phyloP scores from a whole-genome alignment of 805 yeast species.

The Yamadazyma sp. region DNA sequence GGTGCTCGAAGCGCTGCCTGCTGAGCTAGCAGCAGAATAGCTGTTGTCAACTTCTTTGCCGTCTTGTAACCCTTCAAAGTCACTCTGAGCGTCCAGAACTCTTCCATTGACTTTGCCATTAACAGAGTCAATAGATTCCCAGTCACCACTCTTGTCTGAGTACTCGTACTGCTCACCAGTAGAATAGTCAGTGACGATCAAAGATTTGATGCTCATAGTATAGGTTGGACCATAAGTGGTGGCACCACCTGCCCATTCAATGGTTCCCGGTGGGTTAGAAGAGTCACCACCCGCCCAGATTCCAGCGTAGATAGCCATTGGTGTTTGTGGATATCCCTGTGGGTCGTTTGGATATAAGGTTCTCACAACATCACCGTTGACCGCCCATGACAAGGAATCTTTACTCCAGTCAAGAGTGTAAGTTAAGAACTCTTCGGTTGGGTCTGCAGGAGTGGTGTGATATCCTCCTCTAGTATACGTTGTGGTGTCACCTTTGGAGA shows the following conservation, averaged over 20 bases:
- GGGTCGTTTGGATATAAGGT: constrained; percentile 51
- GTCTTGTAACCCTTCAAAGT: constrained; percentile 30
- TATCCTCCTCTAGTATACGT: constrained; percentile 80
- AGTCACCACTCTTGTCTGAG: constrained; percentile 53
- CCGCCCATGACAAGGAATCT: constrained; percentile 62
- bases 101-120: constrained; percentile 67
- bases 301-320: constrained; percentile 71
- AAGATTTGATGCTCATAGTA: constrained; percentile 58
- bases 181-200: constrained; percentile 69
- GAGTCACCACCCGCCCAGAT: constrained; percentile 86
- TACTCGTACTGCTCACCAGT: constrained; percentile 60
- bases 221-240: constrained; percentile 73
- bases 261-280: constrained; percentile 61
- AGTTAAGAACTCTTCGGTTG: constrained; percentile 63
- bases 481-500: constrained; percentile 75
- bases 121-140: constrained; percentile 57
- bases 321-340: constrained; percentile 88
- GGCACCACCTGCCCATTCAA: constrained; percentile 80
- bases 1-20: constrained; percentile 4
- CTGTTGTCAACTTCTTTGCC: constrained; percentile 24
- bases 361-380: constrained; percentile 72
- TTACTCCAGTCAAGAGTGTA: constrained; percentile 85
- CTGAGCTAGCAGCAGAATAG: background rate
- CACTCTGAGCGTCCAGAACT: constrained; percentile 38
- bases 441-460: constrained; percentile 54